Evolutionary conservation across 306 rosid genomes (phyloP).

Genomic region (Fragaria vesca): DNA sequence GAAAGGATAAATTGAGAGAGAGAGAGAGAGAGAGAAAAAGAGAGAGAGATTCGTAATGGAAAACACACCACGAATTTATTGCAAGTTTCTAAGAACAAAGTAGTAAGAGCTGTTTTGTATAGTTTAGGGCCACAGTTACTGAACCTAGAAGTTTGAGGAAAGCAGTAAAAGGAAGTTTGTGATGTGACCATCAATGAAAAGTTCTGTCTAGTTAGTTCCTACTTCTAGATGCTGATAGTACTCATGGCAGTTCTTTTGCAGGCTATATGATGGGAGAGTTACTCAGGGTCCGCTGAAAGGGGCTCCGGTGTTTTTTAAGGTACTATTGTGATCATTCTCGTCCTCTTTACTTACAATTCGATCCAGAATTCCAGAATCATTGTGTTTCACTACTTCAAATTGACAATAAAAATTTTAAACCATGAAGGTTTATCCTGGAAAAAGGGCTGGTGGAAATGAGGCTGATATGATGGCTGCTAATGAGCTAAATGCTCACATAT

Average conservation of each 20-base stretch:
- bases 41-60: background rate
- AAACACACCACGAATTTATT: background rate
- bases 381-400: background rate
- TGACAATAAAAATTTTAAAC: slow-evolving; percentile 16
- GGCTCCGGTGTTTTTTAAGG: slow-evolving; percentile 78
- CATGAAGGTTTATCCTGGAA: slow-evolving; percentile 87
- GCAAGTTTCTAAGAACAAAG: background rate
- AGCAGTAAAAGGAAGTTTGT: background rate
- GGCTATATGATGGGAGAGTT: slow-evolving; percentile 94
- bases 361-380: background rate
- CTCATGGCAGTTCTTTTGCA: slow-evolving; percentile 61
- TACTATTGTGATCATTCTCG: slow-evolving; percentile 12
- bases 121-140: background rate
- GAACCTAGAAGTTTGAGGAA: background rate
- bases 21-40: background rate
- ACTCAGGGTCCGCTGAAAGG: slow-evolving; percentile 74
- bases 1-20: background rate
- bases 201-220: background rate
- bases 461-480: slow-evolving; percentile 97
- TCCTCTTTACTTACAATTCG: slow-evolving; percentile 4
- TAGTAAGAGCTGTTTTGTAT: background rate
- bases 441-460: slow-evolving; percentile 75
- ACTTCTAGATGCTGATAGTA: slow-evolving; percentile 42
- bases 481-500: slow-evolving; percentile 78
- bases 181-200: background rate